A percentile compares a stretch with the other conserved stretches of the same genome.
These are phyloP conservation scores for Pilaira anomala DNA, from an alignment of 192 early-diverging fungal genomes.

Conservation along the genomic window DNA sequence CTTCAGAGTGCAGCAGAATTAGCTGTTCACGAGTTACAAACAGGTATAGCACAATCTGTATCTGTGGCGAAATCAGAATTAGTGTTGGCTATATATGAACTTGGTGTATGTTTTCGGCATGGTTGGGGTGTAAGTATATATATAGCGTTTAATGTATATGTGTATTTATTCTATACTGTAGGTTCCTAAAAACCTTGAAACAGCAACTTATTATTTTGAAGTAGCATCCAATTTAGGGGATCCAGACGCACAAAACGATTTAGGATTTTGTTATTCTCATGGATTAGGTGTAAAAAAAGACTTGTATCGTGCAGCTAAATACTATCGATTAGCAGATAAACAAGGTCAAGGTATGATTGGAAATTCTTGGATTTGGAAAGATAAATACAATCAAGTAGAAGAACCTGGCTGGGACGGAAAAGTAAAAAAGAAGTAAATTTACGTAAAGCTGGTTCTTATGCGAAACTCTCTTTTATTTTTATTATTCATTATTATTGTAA, in stretches of 20 bases:
- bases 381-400: conserved; percentile 57
- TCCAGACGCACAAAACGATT: conserved; percentile 71
- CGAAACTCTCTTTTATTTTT: too few relatives aligned
- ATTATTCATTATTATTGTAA: too few relatives aligned
- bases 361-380: conserved; percentile 83
- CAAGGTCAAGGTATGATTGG: conserved; percentile 67
- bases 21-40: conserved; percentile 58
- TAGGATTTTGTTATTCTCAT: conserved; percentile 71
- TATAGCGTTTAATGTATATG: not conserved
- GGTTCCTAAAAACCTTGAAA: conserved; percentile 61
- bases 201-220: conserved; percentile 77
- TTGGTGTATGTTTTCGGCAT: conserved; percentile 75
- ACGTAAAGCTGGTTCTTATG: too few relatives aligned
- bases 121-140: conserved; percentile 64
- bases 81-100: conserved; percentile 75
- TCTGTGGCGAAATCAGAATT: conserved; percentile 57
- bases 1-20: conserved; percentile 67
- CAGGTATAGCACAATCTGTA: conserved; percentile 50
- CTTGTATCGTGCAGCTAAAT: conserved; percentile 68
- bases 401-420: too few relatives aligned
- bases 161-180: not conserved
- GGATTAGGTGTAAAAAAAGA: conserved; percentile 77
- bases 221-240: conserved; percentile 78
- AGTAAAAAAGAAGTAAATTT: too few relatives aligned
- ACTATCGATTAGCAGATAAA: conserved; percentile 66